phyloP scores from a whole-genome alignment of 306 rosid genomes.

The Malus sylvestris region DNA sequence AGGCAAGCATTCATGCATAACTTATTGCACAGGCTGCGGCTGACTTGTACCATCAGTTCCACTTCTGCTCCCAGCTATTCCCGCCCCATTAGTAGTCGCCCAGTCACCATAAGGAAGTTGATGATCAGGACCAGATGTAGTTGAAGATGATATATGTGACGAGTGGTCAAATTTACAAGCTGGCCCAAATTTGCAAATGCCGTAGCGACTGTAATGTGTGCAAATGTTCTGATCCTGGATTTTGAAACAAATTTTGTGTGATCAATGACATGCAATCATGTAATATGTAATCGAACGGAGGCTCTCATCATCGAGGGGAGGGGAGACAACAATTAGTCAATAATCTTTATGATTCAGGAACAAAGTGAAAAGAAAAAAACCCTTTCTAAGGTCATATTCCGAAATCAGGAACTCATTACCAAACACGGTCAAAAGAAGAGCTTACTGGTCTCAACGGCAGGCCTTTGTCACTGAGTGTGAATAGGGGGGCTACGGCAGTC shows the following conservation, averaged over 20 bases:
- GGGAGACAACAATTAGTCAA: not conserved
- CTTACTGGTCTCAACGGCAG: constrained; percentile 96
- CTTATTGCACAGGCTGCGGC: constrained; percentile 7
- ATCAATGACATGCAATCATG: not conserved
- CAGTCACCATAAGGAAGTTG: constrained; percentile 34
- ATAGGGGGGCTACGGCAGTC: constrained; percentile 33
- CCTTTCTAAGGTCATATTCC: not conserved
- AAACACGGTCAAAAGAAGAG: not conserved
- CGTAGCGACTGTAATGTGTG: constrained; percentile 69
- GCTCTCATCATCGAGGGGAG: not conserved
- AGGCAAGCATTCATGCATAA: too few species aligned
- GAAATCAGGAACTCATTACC: not conserved
- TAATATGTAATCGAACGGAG: not conserved
- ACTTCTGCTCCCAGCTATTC: constrained; percentile 39
- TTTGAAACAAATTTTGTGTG: constrained; percentile 8
- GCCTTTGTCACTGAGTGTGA: constrained; percentile 74
- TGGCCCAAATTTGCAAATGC: constrained; percentile 94
- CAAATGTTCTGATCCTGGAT: constrained; percentile 75
- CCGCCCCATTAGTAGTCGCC: constrained; percentile 31
- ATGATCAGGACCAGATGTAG: constrained; percentile 39
- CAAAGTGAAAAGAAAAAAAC: not conserved
- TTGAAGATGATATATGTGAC: constrained; percentile 20
- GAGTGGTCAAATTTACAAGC: constrained; percentile 87
- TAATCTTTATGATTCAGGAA: not conserved
- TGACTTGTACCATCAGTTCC: constrained; percentile 33